Evolutionary conservation across 2,329 filamentous ascomycete species (phyloP).

Genomic region (Cladophialophora exuberans): DNA sequence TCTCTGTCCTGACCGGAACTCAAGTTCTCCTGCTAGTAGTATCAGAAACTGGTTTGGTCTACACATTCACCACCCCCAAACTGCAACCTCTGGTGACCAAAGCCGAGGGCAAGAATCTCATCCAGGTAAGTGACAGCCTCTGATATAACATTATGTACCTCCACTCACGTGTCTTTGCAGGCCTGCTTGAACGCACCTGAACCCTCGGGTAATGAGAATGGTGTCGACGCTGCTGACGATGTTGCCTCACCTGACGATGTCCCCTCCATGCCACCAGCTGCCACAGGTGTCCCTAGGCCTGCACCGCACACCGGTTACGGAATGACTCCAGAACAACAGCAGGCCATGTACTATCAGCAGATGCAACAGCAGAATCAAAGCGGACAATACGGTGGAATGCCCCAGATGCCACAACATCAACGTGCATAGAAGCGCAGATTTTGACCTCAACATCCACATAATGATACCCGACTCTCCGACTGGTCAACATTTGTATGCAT

Average conservation of each 20-base stretch:
- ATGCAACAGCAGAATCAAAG: conserved; percentile 70
- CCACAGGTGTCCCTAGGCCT: conserved; percentile 64
- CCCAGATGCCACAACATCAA: conserved; percentile 80
- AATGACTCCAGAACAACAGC: conserved; percentile 67
- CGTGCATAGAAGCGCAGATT: conserved; percentile 52
- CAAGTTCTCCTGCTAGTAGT: conserved; percentile 96
- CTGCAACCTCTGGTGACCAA: conserved; percentile 97
- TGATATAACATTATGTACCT: background rate
- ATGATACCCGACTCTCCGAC: conserved; percentile 22
- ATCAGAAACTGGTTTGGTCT: conserved; percentile 94
- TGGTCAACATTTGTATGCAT: background rate
- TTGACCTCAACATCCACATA: conserved; percentile 4
- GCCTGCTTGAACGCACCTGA: conserved; percentile 96
- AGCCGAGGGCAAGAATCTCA: conserved; percentile 98
- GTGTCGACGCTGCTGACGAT: conserved; percentile 73
- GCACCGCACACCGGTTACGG: conserved; percentile 67
- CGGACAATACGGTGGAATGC: conserved; percentile 74
- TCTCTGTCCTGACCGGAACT: conserved; percentile 95
- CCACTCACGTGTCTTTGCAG: conserved; percentile 55
- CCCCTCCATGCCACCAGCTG: conserved; percentile 72
- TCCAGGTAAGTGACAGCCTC: conserved; percentile 71
- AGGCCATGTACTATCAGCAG: conserved; percentile 82
- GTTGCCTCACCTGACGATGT: conserved; percentile 93
- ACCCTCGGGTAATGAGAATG: conserved; percentile 80
- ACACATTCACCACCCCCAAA: conserved; percentile 98